Percentiles rank a stretch among this genome's conserved stretches.
Evolutionary conservation across 2,329 filamentous ascomycete genomes (phyloP).

Genomic region (Fusarium avenaceum): DNA sequence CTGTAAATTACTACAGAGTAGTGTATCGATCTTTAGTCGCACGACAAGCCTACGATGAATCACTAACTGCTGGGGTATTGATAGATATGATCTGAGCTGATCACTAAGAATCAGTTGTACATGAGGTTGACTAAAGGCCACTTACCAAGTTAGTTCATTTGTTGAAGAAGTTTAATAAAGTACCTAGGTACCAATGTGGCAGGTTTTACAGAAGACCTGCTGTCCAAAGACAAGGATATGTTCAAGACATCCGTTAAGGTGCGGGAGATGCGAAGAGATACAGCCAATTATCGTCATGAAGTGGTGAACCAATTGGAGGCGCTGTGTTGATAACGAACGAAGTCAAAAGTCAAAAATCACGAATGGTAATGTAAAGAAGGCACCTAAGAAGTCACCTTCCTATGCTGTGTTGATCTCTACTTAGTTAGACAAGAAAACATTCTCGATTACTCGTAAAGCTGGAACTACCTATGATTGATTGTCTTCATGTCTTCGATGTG

Average conservation of each 20-base stretch:
- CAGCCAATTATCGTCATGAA: background rate
- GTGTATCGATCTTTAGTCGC: slow-evolving; percentile 4
- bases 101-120: background rate
- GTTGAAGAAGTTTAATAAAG: background rate
- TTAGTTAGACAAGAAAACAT: too few relatives aligned
- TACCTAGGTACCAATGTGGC: background rate
- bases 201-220: background rate
- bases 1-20: background rate
- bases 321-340: background rate
- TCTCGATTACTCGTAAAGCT: background rate
- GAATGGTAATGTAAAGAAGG: background rate
- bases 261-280: background rate
- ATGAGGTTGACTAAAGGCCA: background rate
- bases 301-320: background rate
- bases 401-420: background rate
- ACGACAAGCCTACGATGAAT: slow-evolving; percentile 7
- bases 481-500: background rate
- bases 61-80: background rate
- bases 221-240: background rate
- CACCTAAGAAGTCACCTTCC: background rate
- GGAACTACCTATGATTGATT: background rate
- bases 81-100: background rate
- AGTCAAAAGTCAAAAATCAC: background rate
- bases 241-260: background rate
- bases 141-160: background rate